These are phyloP conservation scores for Liquidambar formosana DNA, from an alignment of 164 flowering plant species.

Conservation along the genomic window DNA sequence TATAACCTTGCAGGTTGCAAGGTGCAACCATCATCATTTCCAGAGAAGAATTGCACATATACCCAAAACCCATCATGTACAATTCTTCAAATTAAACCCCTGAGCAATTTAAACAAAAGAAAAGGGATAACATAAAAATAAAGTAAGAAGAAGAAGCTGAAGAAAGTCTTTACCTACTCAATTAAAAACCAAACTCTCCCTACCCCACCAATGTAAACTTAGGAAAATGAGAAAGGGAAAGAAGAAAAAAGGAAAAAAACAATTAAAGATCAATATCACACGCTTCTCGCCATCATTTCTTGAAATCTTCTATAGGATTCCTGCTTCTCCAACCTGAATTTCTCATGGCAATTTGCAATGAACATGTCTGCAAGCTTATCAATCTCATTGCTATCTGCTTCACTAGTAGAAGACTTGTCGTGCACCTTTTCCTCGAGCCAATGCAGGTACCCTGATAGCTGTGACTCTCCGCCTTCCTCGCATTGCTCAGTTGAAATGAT, in stretches of 20 bases:
- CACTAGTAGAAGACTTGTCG: too few species aligned
- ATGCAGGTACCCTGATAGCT: conserved; percentile 61
- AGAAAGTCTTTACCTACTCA: not conserved
- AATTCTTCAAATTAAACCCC: conserved; percentile 23
- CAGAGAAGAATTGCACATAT: conserved; percentile 26
- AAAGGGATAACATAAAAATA: not conserved
- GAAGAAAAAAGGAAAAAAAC: conserved; percentile 4
- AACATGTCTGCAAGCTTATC: conserved; percentile 82
- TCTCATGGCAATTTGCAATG: conserved; percentile 88
- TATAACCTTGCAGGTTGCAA: not conserved
- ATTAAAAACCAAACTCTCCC: conserved; percentile 6
- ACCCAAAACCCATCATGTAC: conserved; percentile 18
- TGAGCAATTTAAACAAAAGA: too few species aligned
- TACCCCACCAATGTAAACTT: conserved; percentile 11
- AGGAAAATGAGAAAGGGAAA: conserved; percentile 13
- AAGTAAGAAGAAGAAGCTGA: not conserved
- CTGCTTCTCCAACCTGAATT: conserved; percentile 90
- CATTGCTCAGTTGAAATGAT: conserved; percentile 21
- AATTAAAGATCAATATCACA: conserved; percentile 30
- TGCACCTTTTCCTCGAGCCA: conserved; percentile 70
- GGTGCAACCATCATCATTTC: not conserved
- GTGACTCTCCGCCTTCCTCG: conserved; percentile 25
- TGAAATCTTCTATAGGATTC: conserved; percentile 90
- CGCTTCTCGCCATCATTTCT: conserved; percentile 91
- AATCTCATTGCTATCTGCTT: conserved; percentile 54